phyloP scores from a whole-genome alignment of 208 protist species.

The Leishmania arabica region DNA sequence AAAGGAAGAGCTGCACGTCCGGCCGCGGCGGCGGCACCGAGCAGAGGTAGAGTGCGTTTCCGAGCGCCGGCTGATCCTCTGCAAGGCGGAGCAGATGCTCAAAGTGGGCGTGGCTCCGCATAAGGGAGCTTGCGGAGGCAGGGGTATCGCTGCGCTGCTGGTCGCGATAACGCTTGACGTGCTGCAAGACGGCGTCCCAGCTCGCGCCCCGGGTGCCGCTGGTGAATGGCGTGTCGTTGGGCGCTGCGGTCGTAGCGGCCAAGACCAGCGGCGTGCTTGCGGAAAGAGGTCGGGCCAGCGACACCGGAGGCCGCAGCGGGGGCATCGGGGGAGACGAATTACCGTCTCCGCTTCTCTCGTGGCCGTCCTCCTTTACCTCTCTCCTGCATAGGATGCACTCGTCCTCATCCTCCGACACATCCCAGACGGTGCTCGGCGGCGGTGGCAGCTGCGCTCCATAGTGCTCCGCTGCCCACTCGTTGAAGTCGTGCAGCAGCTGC shows the following conservation, averaged over 20 bases:
- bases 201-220: slow-evolving; percentile 9
- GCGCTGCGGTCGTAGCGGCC: background rate
- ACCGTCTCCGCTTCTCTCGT: background rate
- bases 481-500: slow-evolving; percentile 55
- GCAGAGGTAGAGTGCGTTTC: slow-evolving; percentile 52
- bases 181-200: slow-evolving; percentile 10
- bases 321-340: background rate
- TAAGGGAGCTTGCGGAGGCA: background rate
- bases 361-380: background rate
- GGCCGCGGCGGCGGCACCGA: slow-evolving; percentile 50
- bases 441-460: slow-evolving; percentile 23
- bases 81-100: slow-evolving; percentile 23
- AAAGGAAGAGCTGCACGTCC: slow-evolving; percentile 68
- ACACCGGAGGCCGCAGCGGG: background rate
- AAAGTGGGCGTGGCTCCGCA: slow-evolving; percentile 15
- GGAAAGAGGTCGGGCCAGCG: background rate
- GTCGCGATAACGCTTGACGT: slow-evolving; percentile 21
- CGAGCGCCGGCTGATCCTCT: slow-evolving; percentile 43
- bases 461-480: slow-evolving; percentile 29
- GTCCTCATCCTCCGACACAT: slow-evolving; percentile 14
- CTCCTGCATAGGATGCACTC: background rate
- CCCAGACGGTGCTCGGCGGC: slow-evolving; percentile 15
- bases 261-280: background rate
- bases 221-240: background rate
- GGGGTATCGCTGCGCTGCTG: slow-evolving; percentile 1